A percentile compares a stretch with the other conserved stretches of the same genome.
Evolutionary conservation across 2,329 filamentous ascomycete species (phyloP).

Genomic region (Cercospora janseana): DNA sequence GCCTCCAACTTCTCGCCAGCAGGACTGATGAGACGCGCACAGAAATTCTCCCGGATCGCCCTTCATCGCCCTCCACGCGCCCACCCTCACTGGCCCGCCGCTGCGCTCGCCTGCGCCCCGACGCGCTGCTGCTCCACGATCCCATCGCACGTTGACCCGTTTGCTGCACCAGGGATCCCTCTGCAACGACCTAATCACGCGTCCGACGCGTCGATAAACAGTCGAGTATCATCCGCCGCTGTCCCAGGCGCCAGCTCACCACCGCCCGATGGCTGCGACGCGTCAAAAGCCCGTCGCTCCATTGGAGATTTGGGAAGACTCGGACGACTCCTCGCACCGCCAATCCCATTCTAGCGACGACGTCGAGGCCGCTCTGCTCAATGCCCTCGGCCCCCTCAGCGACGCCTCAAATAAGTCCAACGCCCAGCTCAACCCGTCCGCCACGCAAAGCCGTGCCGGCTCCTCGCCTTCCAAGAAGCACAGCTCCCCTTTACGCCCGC

Average conservation of each 20-base stretch:
- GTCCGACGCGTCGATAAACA: conserved; percentile 16
- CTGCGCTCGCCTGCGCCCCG: conserved; percentile 2
- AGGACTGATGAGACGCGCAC: conserved; percentile 15
- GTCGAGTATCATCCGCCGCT: conserved; percentile 2
- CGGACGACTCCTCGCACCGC: conserved; percentile 40
- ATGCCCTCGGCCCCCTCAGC: conserved; percentile 44
- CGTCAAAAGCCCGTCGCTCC: conserved; percentile 49
- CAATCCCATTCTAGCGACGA: conserved; percentile 37
- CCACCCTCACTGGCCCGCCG: conserved; percentile 4
- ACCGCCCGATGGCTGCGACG: conserved; percentile 44
- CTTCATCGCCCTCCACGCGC: not conserved
- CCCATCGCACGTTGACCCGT: conserved; percentile 11
- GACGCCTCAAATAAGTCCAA: conserved; percentile 57
- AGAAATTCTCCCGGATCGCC: conserved; percentile 9
- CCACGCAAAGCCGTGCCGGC: conserved; percentile 50
- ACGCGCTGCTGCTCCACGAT: conserved; percentile 2
- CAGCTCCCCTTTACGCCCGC: conserved; percentile 60
- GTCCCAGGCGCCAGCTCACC: conserved; percentile 5
- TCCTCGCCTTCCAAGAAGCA: conserved; percentile 69
- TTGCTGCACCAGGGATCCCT: conserved; percentile 15
- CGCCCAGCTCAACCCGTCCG: conserved; percentile 63
- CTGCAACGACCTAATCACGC: conserved; percentile 15
- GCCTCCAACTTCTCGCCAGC: conserved; percentile 10
- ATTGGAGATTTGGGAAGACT: conserved; percentile 61
- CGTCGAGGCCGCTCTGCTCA: conserved; percentile 55